Base-by-base conservation (phyloP, 148 eudicot species). In the Vaccinium vitisidaea region DNA sequence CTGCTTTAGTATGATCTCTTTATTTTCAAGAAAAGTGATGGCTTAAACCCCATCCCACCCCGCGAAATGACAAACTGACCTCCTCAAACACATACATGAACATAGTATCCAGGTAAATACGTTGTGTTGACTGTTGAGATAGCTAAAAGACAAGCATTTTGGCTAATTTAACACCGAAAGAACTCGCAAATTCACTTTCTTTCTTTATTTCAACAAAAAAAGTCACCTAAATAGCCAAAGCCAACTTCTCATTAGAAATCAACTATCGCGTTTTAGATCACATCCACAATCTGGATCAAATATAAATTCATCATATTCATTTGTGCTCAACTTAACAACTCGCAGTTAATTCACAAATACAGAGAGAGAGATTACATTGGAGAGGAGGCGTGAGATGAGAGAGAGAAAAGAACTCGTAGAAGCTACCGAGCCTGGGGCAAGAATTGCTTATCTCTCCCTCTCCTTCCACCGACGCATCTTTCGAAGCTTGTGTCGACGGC, bases 361-460 rank as follows among this genome's bases (percentile, higher is more conserved):
- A 13, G 39, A 36, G 36, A 65, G 12, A 59, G 82, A 80, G 82
- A 76, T 80, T 88, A 97, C 99, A 94, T 39, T 97, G 99, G 84
- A 97, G 82, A 79, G 98, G 99, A 80, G 99, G 97, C 73, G 95
- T 91, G 88, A 95, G 95, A 83, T 97, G 96, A 56, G 98, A 91
- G 61, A 97, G 95, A 49, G 99, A 97, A 86, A 97, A 97, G 91
- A 97, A 97, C 83, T 97, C 98, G 80, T 97, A 95, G 54, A 97
- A 97, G 89, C 95, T 94, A 10, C 95, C 98, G 27, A 97, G 90
- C 92, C 92, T 95, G 21, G 98, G 99, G 84, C 92, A 93, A 59
- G 94, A 86, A 83, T 93, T 93, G 69, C 87, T 92, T 90, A 89
- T 88, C 87, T 97, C 98, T 90, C 93, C 98, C 50, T 97, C 99